phyloP scores from a whole-genome alignment of 345 rosid species.

The Salix brachista region DNA sequence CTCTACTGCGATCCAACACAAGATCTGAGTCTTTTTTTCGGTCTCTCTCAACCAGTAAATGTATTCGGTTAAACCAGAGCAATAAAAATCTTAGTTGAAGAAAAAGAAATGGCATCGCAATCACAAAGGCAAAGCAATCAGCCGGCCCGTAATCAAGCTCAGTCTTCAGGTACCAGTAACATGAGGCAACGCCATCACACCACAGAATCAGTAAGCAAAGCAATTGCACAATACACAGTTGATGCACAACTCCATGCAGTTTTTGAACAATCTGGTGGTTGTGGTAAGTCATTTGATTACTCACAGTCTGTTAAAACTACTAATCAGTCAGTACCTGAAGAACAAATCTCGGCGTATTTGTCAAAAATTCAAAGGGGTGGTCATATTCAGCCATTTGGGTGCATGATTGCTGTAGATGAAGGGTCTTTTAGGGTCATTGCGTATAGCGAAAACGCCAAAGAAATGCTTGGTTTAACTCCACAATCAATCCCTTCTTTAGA shows the following conservation, averaged over 20 bases:
- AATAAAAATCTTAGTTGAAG: neutral
- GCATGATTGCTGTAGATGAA: conserved; percentile 80
- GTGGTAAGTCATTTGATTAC: conserved; percentile 84
- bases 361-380: conserved; percentile 91
- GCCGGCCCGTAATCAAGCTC: conserved; percentile 13
- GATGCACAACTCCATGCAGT: conserved; percentile 95
- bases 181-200: conserved; percentile 34
- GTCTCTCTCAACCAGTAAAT: neutral
- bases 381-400: conserved; percentile 88
- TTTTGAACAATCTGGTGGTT: conserved; percentile 82
- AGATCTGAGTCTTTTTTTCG: neutral
- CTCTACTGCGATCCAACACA: neutral
- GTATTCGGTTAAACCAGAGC: neutral
- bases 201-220: conserved; percentile 65
- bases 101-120: conserved; percentile 34
- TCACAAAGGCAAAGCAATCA: conserved; percentile 15
- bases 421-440: conserved; percentile 59
- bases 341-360: conserved; percentile 79
- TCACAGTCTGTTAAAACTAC: conserved; percentile 64
- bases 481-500: conserved; percentile 86
- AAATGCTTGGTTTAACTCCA: conserved; percentile 75
- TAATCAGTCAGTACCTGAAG: conserved; percentile 63
- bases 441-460: conserved; percentile 81
- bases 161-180: conserved; percentile 48
- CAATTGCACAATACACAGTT: conserved; percentile 87